Conservation (phyloP, 176 grass and related monocot species). For the Musa acuminata region DNA sequence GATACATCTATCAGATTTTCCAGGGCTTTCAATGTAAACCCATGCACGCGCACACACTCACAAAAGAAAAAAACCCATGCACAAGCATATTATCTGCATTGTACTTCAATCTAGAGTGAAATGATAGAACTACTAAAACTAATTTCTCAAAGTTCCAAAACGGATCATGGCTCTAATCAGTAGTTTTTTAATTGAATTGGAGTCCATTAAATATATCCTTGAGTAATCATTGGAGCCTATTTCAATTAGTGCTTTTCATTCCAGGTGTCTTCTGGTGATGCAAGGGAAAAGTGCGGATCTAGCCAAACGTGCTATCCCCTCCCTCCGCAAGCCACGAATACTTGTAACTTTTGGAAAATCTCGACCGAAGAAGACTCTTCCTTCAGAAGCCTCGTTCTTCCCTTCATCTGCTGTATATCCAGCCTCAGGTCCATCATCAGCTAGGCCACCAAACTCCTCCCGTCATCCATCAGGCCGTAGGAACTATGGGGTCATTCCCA, state of each 20-base stretch:
- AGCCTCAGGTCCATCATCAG: constrained; percentile 37
- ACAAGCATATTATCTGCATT: background rate
- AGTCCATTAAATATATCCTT: background rate
- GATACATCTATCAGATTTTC: too few species aligned
- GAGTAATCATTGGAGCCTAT: background rate
- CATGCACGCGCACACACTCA: background rate
- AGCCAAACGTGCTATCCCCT: constrained; percentile 58
- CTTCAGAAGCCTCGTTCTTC: constrained; percentile 20
- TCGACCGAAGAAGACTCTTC: constrained; percentile 32
- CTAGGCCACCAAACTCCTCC: constrained; percentile 28
- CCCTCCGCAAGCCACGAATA: constrained; percentile 36
- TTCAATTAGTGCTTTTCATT: background rate
- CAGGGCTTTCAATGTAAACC: background rate
- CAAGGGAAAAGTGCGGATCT: constrained; percentile 59
- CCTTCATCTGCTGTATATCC: constrained; percentile 29
- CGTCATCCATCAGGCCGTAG: constrained; percentile 42
- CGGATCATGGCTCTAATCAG: too few species aligned
- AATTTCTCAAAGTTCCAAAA: too few species aligned
- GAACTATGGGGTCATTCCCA: too few species aligned
- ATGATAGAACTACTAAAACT: too few species aligned
- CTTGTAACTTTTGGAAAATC: constrained; percentile 67
- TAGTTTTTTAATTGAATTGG: background rate
- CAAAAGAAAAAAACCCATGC: background rate
- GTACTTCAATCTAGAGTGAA: background rate
- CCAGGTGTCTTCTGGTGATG: constrained; percentile 54